phyloP scores from a whole-genome alignment of 352 stramenopile genomes.

The Pythium pyrilobum region DNA sequence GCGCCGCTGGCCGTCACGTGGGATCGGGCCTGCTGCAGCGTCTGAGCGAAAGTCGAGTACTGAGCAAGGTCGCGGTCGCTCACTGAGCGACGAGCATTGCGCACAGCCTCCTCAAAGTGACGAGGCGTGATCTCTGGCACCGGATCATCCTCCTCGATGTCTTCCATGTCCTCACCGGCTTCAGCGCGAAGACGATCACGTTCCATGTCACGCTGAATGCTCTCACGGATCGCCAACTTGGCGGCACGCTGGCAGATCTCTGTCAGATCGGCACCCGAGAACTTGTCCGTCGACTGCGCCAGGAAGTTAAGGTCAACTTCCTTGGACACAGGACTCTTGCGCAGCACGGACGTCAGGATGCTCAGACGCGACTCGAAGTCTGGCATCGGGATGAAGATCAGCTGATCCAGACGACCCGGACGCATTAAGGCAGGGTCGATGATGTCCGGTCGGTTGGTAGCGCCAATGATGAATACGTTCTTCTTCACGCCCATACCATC shows the following conservation, averaged over 20 bases:
- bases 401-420: constrained; percentile 93
- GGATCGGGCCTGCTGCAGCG: constrained; percentile 94
- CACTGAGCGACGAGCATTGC: constrained; percentile 96
- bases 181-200: constrained; percentile 92
- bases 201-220: constrained; percentile 98
- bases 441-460: constrained; percentile 95
- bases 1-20: constrained; percentile 90
- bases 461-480: constrained; percentile 99
- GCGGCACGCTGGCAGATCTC: constrained; percentile 99
- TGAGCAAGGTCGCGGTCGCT: constrained; percentile 96
- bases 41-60: constrained; percentile 85
- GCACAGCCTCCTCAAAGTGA: constrained; percentile 98
- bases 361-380: constrained; percentile 95
- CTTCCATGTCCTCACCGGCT: constrained; percentile 83
- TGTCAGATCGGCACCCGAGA: constrained; percentile 99
- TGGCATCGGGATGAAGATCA: constrained; percentile 97
- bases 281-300: constrained; percentile 96
- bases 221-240: constrained; percentile 99
- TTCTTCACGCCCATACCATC: constrained; percentile 99
- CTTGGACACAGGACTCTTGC: constrained; percentile 97
- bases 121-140: constrained; percentile 93
- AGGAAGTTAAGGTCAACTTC: constrained; percentile 98
- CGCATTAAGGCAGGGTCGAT: constrained; percentile 97
- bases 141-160: constrained; percentile 94
- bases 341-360: constrained; percentile 95